phyloP scores from a whole-genome alignment of 371 early-diverging fungal genomes.

The Mortierella sp. region DNA sequence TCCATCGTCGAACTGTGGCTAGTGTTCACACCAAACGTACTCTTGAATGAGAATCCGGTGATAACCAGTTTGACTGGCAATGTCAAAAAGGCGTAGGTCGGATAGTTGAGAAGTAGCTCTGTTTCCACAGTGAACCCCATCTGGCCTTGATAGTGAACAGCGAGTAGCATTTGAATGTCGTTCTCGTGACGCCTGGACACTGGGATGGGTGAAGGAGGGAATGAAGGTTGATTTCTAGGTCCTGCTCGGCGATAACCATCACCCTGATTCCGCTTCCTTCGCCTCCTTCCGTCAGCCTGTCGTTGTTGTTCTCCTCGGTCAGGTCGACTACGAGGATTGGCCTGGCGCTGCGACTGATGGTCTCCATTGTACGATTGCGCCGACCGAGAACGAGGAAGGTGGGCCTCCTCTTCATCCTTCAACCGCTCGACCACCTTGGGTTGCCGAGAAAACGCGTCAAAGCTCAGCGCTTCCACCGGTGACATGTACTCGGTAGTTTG shows the following conservation, averaged over 20 bases:
- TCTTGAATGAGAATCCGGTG: slow-evolving; percentile 86
- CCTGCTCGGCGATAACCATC: slow-evolving; percentile 12
- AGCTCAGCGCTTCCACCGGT: slow-evolving; percentile 39
- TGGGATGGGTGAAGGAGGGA: slow-evolving; percentile 13
- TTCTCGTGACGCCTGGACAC: slow-evolving; percentile 56
- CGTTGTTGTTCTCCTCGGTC: neutral
- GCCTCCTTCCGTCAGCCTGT: neutral
- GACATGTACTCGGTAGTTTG: slow-evolving; percentile 26
- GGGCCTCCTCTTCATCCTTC: slow-evolving; percentile 1
- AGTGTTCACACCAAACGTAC: slow-evolving; percentile 50
- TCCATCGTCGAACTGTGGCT: too few relatives aligned
- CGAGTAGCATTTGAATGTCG: slow-evolving; percentile 85
- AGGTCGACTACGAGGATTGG: neutral
- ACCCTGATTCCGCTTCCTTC: slow-evolving; percentile 5
- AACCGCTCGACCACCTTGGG: slow-evolving; percentile 31
- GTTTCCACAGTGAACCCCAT: slow-evolving; percentile 88
- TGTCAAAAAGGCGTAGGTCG: slow-evolving; percentile 91
- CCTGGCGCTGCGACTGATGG: slow-evolving; percentile 21
- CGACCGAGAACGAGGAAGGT: slow-evolving; percentile 3
- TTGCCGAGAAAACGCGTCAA: slow-evolving; percentile 36
- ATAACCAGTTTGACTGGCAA: slow-evolving; percentile 89
- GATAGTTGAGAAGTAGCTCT: slow-evolving; percentile 93
- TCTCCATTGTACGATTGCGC: slow-evolving; percentile 16
- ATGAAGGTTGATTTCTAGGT: slow-evolving; percentile 5
- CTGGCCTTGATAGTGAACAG: slow-evolving; percentile 86